Conservation (phyloP, 1,284 basidiomycete genomes). For the Pulchroboletus neoregius region DNA sequence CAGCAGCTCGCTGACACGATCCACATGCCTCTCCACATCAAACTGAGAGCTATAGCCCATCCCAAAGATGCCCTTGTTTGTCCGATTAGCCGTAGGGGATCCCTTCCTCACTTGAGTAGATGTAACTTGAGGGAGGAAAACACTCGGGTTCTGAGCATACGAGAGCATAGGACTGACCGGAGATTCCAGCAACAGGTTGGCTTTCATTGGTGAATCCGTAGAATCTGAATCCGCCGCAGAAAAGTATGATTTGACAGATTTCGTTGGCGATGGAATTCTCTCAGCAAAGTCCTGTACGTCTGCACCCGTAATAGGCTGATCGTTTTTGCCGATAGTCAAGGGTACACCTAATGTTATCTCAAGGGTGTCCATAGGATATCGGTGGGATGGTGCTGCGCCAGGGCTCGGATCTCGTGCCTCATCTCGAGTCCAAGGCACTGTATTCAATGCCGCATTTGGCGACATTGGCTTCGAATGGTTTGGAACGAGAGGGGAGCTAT, state of each 20-base stretch:
- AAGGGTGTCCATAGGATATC: not conserved
- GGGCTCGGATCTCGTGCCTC: conserved; percentile 1
- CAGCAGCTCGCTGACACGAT: conserved; percentile 40
- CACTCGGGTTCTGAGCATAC: conserved; percentile 34
- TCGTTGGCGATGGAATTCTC: conserved; percentile 31
- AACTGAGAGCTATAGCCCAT: conserved; percentile 46
- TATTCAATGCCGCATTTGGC: conserved; percentile 7
- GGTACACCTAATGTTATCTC: conserved; percentile 1
- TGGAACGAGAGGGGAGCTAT: not conserved
- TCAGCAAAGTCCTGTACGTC: conserved; percentile 1
- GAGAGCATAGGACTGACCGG: conserved; percentile 40
- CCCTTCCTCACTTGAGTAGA: conserved; percentile 37
- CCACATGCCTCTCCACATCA: conserved; percentile 42
- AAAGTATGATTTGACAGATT: conserved; percentile 38
- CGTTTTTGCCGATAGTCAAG: conserved; percentile 7
- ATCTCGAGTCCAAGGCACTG: not conserved
- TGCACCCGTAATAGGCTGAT: not conserved
- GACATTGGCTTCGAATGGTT: conserved; percentile 1
- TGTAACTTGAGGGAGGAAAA: conserved; percentile 38
- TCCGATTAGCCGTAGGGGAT: conserved; percentile 14
- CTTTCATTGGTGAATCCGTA: conserved; percentile 28
- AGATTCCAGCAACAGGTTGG: conserved; percentile 33
- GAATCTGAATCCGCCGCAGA: conserved; percentile 42
- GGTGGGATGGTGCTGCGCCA: conserved; percentile 1
- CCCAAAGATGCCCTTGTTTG: conserved; percentile 29